Evolutionary conservation across 1,139 yeast species (phyloP), one percentile per base, ranked within the genome.

Genomic region (Lodderomyces oxycetoniae): DNA sequence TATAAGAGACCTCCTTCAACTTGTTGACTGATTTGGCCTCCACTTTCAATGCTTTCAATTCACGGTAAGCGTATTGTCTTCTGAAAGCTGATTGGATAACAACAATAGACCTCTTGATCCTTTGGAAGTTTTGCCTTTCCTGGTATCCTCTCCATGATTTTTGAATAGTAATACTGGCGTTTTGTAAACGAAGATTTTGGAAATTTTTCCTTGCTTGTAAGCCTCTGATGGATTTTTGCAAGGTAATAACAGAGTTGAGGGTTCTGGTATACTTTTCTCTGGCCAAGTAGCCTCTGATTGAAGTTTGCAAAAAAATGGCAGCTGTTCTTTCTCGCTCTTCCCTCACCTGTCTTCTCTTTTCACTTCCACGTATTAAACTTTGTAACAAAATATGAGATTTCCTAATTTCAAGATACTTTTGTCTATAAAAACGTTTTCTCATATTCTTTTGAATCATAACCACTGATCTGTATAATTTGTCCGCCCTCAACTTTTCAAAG

Each of bases 21-120:
- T 83, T 94, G 54, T 80, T 82, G 31, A 87, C 95, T 15, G 95
- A 86, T 56, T 87, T 87, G 26, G 96, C 96, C 46, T 91, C 97
- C 19, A 71, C 74, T 55, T 77, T 83, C 54, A 87, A 67, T 41
- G 68, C 62, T 42, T 67, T 64, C 48, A 86, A 74, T 55, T 81
- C 81, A 36, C 67, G 66, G 46, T 67, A 67, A 23, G 98, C 98
- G 43, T 71, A 64, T 44, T 74, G 77, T 50, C 94, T 77, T 66
- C 98, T 78, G 45, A 82, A 67, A 46, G 79, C 72, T 32, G 91
- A 76, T 59, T 91, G 98, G 26, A 86, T 77, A 43, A 77, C 67
- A 32, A 85, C 71, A 34, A 88, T 75, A 30, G 85, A 73, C 42
- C 67, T 67, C 39, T 58, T 50, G 35, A 67, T 56, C 34, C 57